Conservation (phyloP, 2,329 filamentous ascomycete species). For the Alternaria longipes region DNA sequence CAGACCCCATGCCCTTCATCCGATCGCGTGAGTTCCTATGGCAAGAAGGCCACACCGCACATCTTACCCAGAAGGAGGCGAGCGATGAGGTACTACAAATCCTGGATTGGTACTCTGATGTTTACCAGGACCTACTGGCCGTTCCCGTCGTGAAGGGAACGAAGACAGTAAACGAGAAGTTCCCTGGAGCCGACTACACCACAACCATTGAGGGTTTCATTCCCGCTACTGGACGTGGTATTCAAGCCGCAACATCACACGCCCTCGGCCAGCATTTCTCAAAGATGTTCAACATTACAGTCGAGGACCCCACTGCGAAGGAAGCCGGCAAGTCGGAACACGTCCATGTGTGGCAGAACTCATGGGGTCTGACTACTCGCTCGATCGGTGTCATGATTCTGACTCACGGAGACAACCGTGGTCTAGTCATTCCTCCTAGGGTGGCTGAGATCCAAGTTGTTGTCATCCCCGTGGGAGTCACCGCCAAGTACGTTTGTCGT, state of each 20-base stretch:
- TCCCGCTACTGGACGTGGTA: slow-evolving; percentile 91
- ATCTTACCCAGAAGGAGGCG: slow-evolving; percentile 83
- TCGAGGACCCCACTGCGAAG: slow-evolving; percentile 84
- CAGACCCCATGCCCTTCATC: slow-evolving; percentile 75
- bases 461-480: slow-evolving; percentile 92
- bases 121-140: slow-evolving; percentile 93
- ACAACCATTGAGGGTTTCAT: slow-evolving; percentile 98
- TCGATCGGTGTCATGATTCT: slow-evolving; percentile 99
- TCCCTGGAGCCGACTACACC: slow-evolving; percentile 95
- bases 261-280: slow-evolving; percentile 97
- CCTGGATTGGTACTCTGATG: slow-evolving; percentile 87
- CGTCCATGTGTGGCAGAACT: slow-evolving; percentile 97
- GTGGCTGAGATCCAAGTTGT: slow-evolving; percentile 87
- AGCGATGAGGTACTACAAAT: slow-evolving; percentile 90
- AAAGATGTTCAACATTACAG: slow-evolving; percentile 98
- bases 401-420: slow-evolving; percentile 96
- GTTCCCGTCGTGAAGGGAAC: slow-evolving; percentile 91
- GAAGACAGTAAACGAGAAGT: slow-evolving; percentile 99
- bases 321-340: slow-evolving; percentile 69
- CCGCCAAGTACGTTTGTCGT: slow-evolving; percentile 73
- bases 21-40: slow-evolving; percentile 91
- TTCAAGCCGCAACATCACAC: slow-evolving; percentile 95
- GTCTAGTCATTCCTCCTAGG: slow-evolving; percentile 89
- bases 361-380: slow-evolving; percentile 96
- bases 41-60: slow-evolving; percentile 96